Conservation (phyloP, 768 basidiomycete genomes). For the Tephrocybe sp. region DNA sequence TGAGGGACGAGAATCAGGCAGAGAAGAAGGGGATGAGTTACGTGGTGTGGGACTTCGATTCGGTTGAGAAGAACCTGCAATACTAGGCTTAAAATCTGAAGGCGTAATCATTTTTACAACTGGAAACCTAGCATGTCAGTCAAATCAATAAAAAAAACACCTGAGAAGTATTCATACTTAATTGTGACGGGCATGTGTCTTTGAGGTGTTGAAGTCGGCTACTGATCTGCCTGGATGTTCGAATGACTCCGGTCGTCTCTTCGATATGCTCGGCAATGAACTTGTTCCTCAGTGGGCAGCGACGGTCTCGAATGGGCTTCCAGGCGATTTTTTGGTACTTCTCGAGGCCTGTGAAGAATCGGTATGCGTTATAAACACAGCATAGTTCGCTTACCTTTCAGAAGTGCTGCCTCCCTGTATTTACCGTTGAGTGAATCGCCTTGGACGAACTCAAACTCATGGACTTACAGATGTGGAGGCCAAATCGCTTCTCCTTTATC, state of each 20-base stretch:
- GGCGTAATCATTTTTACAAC: constrained; percentile 32
- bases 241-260: constrained; percentile 46
- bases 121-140: constrained; percentile 1
- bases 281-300: constrained; percentile 60
- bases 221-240: constrained; percentile 60
- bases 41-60: constrained; percentile 17
- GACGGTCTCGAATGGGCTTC: constrained; percentile 46
- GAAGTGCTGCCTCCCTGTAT: constrained; percentile 46
- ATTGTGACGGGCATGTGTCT: constrained; percentile 45
- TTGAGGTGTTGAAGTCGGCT: constrained; percentile 57
- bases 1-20: background rate
- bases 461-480: constrained; percentile 47
- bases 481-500: constrained; percentile 51
- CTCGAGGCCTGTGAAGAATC: constrained; percentile 38
- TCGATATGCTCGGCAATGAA: constrained; percentile 63
- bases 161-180: background rate
- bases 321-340: constrained; percentile 50
- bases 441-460: background rate
- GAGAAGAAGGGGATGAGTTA: constrained; percentile 14
- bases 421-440: background rate
- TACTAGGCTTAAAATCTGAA: too few relatives aligned
- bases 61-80: too few relatives aligned
- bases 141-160: background rate
- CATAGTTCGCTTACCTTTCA: constrained; percentile 40
- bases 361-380: background rate